Base-by-base conservation (phyloP, 73 alveolate genomes). In the Paramecium tetraurelia region DNA sequence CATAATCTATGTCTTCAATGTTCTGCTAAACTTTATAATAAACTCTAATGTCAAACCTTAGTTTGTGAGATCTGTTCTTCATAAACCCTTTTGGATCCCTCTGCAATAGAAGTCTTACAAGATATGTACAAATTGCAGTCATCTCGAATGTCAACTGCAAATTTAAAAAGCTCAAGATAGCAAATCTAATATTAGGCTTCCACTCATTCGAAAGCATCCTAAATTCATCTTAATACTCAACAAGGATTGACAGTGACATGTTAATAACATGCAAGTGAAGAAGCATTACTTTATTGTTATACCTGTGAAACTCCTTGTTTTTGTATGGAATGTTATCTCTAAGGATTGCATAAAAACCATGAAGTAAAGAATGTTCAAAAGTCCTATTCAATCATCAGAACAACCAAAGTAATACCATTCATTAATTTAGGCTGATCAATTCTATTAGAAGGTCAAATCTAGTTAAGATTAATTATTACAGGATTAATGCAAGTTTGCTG, bases 341-440 rank as follows among this genome's bases (percentile, higher is more conserved):
- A 89, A 50, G 94, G 94, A 89, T 69, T 89, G 38, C 94, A 89
- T 63, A 89, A 89, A 63, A 89, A 89, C 33, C 94, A 89, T 70
- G 87, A 41, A 29, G 94, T 89, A 10, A 89, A 71, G 38, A 89
- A 89, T 89, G 94, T 89, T 29, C 16, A 83, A 43, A 89, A 89
- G 57, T 77, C 92, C 1, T 89, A 70, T 72, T 59, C 71, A 35
- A 27, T 43, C 5, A 29, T 89, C 16, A 41, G 84, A 71, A 59
- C 80, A 33, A 83, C 87, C 38, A 58, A 33, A 63, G 84, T 63
- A 63, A 12, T 7, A 5, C 16, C 18, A 50, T 58, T 58, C 14
- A 27, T 24, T 58, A 16, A 29, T 85, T 7, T 63, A 63, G 38
- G 87, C 87, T 8, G 94, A 89, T 69, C 33, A 68, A 33, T 44